Conservation (phyloP, 192 early-diverging fungal species). For the Gonapodya prolifera region DNA sequence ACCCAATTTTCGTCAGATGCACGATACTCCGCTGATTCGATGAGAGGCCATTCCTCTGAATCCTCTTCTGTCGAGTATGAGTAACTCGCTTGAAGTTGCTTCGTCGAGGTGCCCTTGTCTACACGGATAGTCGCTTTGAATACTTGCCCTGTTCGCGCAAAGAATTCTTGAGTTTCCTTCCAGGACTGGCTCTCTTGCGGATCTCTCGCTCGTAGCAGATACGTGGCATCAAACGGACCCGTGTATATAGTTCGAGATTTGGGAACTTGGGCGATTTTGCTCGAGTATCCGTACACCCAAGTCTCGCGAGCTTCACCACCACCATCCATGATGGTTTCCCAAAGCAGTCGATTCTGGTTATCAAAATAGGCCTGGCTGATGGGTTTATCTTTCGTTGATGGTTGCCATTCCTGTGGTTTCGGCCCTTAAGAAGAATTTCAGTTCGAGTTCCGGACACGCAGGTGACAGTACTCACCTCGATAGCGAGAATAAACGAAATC, state of each 20-base stretch:
- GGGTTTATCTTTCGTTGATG: slow-evolving; percentile 13
- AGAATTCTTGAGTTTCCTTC: slow-evolving; percentile 9
- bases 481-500: too few species aligned
- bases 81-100: too few species aligned
- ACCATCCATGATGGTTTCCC: slow-evolving; percentile 17
- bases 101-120: too few species aligned
- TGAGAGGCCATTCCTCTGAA: too few species aligned
- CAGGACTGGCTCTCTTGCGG: slow-evolving; percentile 2
- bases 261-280: slow-evolving; percentile 13
- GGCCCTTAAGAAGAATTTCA: slow-evolving; percentile 3
- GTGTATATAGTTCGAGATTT: background rate
- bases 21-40: too few species aligned
- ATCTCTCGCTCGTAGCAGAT: slow-evolving; percentile 6
- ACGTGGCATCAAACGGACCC: slow-evolving; percentile 4
- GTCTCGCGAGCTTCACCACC: slow-evolving; percentile 7
- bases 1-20: slow-evolving; percentile 10
- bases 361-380: slow-evolving; percentile 14
- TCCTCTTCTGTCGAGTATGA: too few species aligned
- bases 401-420: slow-evolving; percentile 23
- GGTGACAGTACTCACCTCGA: too few species aligned
- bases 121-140: slow-evolving; percentile 5
- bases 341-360: background rate
- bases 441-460: too few species aligned
- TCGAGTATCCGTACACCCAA: slow-evolving; percentile 20
- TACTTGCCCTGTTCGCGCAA: background rate